Evolutionary conservation across 2,329 filamentous ascomycete species (phyloP).

Genomic region (Pseudogymnoascus sp.): DNA sequence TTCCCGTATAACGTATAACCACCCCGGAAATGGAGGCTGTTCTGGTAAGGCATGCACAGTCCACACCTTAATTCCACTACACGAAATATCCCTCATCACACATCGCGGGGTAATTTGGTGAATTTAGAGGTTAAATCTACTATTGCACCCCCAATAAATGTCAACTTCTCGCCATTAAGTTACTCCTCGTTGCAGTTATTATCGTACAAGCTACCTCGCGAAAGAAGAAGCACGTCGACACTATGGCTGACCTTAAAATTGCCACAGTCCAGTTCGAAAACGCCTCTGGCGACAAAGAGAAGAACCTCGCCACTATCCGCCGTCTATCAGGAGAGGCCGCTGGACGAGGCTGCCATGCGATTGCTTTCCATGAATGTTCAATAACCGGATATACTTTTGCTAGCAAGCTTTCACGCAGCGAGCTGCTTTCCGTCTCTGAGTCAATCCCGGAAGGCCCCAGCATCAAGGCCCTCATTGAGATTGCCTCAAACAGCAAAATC

Average conservation of each 20-base stretch:
- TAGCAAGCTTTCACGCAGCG: not conserved
- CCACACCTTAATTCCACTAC: not conserved
- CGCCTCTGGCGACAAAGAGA: not conserved
- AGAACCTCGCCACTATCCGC: not conserved
- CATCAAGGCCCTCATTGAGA: not conserved
- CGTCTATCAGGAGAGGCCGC: not conserved
- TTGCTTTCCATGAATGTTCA: conserved; percentile 1
- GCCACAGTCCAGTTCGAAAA: not conserved
- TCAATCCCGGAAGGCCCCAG: not conserved
- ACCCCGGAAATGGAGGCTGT: not conserved
- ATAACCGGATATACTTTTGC: conserved; percentile 4
- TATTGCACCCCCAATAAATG: not conserved
- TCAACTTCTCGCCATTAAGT: not conserved
- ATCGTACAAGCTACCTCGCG: conserved; percentile 10
- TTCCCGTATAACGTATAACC: not conserved
- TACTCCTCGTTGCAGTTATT: conserved; percentile 7
- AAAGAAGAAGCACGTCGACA: conserved; percentile 12
- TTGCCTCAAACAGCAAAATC: not conserved
- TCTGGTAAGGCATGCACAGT: not conserved
- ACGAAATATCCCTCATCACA: not conserved
- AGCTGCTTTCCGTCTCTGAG: not conserved
- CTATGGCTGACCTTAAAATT: conserved; percentile 1
- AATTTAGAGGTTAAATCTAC: not conserved
- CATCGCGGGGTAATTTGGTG: not conserved
- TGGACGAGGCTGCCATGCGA: not conserved